These are phyloP conservation scores for Chrysanthemum seticuspe DNA, from an alignment of 129 eudicot species.

Conservation along the genomic window DNA sequence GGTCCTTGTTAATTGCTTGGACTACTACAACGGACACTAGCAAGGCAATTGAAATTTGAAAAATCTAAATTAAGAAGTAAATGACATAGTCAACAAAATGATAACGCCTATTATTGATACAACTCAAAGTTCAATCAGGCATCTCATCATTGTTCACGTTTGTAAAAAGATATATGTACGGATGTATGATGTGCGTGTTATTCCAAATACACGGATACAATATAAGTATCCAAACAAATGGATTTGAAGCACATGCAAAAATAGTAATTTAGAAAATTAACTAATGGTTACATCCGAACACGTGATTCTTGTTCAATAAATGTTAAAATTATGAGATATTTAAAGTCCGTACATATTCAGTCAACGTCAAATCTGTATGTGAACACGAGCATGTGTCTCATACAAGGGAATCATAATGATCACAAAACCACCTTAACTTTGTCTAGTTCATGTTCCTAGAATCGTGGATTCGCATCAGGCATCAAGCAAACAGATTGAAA, in stretches of 20 bases:
- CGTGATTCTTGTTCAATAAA: not conserved
- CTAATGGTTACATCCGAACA: too few species aligned
- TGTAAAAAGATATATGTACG: not conserved
- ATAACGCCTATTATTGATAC: not conserved
- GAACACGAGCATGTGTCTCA: conserved; percentile 17
- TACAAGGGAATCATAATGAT: not conserved
- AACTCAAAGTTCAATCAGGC: not conserved
- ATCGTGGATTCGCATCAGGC: conserved; percentile 13
- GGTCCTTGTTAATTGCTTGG: not conserved
- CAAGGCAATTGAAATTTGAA: not conserved
- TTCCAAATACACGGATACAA: not conserved
- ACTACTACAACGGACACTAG: not conserved
- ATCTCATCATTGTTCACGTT: conserved; percentile 2
- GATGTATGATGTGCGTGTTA: not conserved
- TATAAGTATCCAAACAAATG: not conserved
- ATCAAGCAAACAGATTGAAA: conserved; percentile 11
- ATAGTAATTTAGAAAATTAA: not conserved
- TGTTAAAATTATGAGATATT: not conserved
- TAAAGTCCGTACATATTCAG: not conserved
- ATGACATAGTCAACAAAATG: not conserved
- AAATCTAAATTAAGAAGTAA: conserved; percentile 5
- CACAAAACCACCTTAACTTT: conserved; percentile 12
- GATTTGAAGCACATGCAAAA: not conserved
- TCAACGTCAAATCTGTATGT: not conserved
- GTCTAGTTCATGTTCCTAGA: conserved; percentile 10